Evolutionary conservation across 352 stramenopile species (phyloP).

Genomic region (Phytophthora crassamura): DNA sequence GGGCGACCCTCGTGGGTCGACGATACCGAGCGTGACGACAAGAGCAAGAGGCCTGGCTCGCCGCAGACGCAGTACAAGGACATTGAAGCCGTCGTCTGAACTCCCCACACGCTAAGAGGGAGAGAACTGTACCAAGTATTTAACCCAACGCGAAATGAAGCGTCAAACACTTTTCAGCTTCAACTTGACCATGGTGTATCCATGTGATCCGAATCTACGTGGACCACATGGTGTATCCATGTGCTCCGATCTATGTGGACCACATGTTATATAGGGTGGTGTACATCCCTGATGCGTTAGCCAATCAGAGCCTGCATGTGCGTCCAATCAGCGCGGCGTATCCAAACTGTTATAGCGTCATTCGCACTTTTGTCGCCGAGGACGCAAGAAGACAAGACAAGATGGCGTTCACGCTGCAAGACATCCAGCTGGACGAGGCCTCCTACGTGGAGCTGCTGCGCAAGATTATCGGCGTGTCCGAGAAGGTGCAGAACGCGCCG

Average conservation of each 20-base stretch:
- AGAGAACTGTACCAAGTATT: neutral
- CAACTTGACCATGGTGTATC: constrained; percentile 13
- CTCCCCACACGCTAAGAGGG: neutral
- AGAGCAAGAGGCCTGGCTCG: constrained; percentile 20
- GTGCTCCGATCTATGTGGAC: no score
- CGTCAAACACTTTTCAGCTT: constrained; percentile 8
- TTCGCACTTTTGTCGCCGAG: constrained; percentile 14
- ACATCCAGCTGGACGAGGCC: constrained; percentile 69
- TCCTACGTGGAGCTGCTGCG: constrained; percentile 84
- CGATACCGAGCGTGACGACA: constrained; percentile 10
- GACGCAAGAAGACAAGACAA: constrained; percentile 1
- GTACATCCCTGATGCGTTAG: neutral
- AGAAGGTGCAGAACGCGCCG: constrained; percentile 77
- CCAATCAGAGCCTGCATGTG: neutral
- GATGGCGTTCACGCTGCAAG: constrained; percentile 36
- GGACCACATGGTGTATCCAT: no score
- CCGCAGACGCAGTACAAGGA: constrained; percentile 42
- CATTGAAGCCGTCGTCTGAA: constrained; percentile 46
- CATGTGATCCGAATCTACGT: no score
- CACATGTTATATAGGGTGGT: neutral
- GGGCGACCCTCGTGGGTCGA: constrained; percentile 40
- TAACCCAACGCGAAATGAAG: constrained; percentile 4
- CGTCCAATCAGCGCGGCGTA: constrained; percentile 15
- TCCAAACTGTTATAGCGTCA: constrained; percentile 9
- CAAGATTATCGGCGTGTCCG: constrained; percentile 88